Evolutionary conservation across 192 early-diverging fungal genomes (phyloP).

Genomic region (Backusella psychrophila): DNA sequence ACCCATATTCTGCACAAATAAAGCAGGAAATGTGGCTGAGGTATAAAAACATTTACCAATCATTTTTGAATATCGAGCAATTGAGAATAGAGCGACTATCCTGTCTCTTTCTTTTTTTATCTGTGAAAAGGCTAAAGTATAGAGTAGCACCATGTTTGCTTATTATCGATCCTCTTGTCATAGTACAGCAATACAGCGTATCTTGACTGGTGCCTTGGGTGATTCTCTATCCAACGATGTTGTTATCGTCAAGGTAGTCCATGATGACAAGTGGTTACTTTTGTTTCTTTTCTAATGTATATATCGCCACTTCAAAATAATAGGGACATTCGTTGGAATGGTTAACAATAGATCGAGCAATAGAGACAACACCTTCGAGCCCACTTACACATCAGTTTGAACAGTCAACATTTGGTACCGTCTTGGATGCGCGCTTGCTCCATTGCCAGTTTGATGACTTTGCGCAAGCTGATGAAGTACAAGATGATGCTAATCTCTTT

Average conservation of each 20-base stretch:
- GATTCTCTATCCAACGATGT: not conserved
- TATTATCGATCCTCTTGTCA: slow-evolving; percentile 11
- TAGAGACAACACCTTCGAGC: not conserved
- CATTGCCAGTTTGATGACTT: not conserved
- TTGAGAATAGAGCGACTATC: too few species aligned
- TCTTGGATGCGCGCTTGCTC: slow-evolving; percentile 9
- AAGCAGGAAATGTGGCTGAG: too few species aligned
- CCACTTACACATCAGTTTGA: slow-evolving; percentile 5
- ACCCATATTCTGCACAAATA: too few species aligned
- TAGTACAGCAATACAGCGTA: slow-evolving; percentile 2
- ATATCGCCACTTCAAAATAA: not conserved
- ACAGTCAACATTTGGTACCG: slow-evolving; percentile 14
- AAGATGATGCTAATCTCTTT: not conserved
- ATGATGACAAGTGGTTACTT: too few species aligned
- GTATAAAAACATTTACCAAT: too few species aligned
- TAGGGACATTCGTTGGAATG: not conserved
- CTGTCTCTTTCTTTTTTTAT: not conserved
- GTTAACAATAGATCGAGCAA: not conserved
- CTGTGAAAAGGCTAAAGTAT: too few species aligned
- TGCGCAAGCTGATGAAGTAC: not conserved
- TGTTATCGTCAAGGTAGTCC: slow-evolving; percentile 5
- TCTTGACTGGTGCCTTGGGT: not conserved
- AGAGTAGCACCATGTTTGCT: not conserved
- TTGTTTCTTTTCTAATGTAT: not conserved
- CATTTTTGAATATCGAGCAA: too few species aligned